Evolutionary conservation across 768 basidiomycete species (phyloP), one percentile per base, ranked within the genome.

Genomic region (Amylocystis lapponica): DNA sequence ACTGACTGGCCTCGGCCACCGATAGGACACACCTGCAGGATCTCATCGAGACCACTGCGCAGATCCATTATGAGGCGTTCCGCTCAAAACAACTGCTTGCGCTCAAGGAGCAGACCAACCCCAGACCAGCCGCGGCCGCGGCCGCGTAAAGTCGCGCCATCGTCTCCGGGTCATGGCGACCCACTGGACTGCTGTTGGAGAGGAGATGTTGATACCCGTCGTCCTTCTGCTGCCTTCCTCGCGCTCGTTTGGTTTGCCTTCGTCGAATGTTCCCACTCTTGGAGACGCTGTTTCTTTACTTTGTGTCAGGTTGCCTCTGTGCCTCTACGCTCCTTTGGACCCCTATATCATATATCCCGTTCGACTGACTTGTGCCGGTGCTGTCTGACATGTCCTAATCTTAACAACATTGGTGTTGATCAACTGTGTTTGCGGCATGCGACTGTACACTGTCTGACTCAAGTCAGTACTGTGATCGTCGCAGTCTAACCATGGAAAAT

Each of bases 31-130:
- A 99, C 69, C 66, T 99, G 60, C 95, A 99, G 66, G 95, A 98
- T 60, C 70, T 99, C 62, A 99, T 99, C 62, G 95, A 99, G 74
- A 96, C 95, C 43, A 98, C 96, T 9, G 93, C 96, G 10, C 89
- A 94, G 66, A 96, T 95, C 64, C 95, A 99, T 69, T 99, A 98
- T 64, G 95, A 99, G 72, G 92, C 94, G 8, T 99, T 99, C 91
- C 83, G 95, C 52, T 95, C 92, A 55, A 97, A 97, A 72, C 95
- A 99, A 71, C 68, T 98, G 53, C 75, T 97, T 36, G 95, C 95
- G 12, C 79, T 98, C 57, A 98, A 98, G 75, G 95, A 98, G 68
- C 87, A 88, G 29, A 91, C 91, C 47, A 83, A 79, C 64, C 76
- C 79, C 62, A 75, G 78, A 50, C 82, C 82, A 11, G 47, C 56